These are phyloP conservation scores for Monilinia laxa DNA, from an alignment of 2,329 filamentous ascomycete species.

Conservation along the genomic window DNA sequence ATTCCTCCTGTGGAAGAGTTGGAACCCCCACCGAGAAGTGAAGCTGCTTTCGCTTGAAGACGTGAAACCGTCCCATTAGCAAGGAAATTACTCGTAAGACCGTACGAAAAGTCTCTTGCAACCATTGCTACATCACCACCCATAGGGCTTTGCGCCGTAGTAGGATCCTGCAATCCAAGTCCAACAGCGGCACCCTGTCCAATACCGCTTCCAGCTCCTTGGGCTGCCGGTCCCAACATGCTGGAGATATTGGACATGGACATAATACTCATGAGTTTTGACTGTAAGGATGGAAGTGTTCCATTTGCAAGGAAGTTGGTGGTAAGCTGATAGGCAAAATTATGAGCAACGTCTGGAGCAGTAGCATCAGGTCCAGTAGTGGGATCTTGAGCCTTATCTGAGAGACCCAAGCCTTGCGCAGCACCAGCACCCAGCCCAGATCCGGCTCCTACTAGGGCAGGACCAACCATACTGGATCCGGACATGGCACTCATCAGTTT, in stretches of 20 bases:
- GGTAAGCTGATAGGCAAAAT: slow-evolving; percentile 18
- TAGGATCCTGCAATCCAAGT: slow-evolving; percentile 15
- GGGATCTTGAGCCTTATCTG: background rate
- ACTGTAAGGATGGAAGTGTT: background rate
- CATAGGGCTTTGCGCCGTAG: slow-evolving; percentile 12
- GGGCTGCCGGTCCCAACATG: slow-evolving; percentile 11
- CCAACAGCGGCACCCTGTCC: slow-evolving; percentile 18
- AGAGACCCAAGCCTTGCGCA: slow-evolving; percentile 10
- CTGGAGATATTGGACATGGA: background rate
- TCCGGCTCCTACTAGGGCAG: slow-evolving; percentile 8
- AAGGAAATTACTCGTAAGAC: slow-evolving; percentile 18
- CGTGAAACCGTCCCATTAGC: slow-evolving; percentile 17
- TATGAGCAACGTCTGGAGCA: slow-evolving; percentile 12
- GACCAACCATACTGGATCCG: slow-evolving; percentile 9
- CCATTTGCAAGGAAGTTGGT: slow-evolving; percentile 20
- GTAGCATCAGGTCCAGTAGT: background rate
- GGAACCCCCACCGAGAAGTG: slow-evolving; percentile 9
- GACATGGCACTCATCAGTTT: slow-evolving; percentile 11
- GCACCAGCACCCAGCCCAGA: slow-evolving; percentile 17
- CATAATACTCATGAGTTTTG: slow-evolving; percentile 14
- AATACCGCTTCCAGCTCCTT: slow-evolving; percentile 20
- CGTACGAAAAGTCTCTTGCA: slow-evolving; percentile 14
- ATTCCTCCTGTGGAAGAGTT: slow-evolving; percentile 7
- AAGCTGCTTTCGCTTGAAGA: slow-evolving; percentile 12
- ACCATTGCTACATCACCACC: slow-evolving; percentile 10